A percentile compares a stretch with the other conserved stretches of the same genome.
phyloP scores from a whole-genome alignment of 345 rosid genomes.

The Passiflora organensis region DNA sequence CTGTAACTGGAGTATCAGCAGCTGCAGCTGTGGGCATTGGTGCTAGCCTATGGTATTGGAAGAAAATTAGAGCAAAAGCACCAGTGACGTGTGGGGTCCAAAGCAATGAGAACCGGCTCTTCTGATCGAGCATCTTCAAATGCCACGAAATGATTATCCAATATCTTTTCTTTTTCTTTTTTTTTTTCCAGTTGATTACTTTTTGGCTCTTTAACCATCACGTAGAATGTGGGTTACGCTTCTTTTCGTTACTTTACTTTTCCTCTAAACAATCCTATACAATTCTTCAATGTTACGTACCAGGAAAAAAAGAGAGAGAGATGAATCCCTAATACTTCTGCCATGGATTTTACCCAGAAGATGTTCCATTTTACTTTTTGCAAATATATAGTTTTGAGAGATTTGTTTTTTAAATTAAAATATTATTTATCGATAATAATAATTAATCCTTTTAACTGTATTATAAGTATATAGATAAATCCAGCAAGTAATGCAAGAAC shows the following conservation, averaged over 20 bases:
- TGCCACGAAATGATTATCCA: neutral
- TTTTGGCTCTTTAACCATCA: constrained; percentile 8
- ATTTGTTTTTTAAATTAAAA: no score
- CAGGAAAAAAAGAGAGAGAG: no score
- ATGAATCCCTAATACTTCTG: no score
- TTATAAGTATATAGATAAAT: no score
- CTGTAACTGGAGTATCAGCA: constrained; percentile 65
- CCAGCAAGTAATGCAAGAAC: no score
- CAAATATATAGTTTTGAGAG: no score
- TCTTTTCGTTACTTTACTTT: neutral
- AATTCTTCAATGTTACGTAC: no score
- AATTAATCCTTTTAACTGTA: no score
- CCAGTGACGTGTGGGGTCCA: constrained; percentile 91
- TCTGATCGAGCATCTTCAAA: constrained; percentile 24
- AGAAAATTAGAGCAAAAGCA: constrained; percentile 72
- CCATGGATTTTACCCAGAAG: no score
- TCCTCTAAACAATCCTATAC: no score
- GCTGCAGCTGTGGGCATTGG: constrained; percentile 71
- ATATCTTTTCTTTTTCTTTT: neutral
- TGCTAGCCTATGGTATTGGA: constrained; percentile 70
- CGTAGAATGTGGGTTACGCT: neutral
- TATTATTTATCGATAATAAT: no score
- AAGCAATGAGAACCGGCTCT: constrained; percentile 76
- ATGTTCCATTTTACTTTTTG: no score
- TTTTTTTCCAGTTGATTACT: constrained; percentile 4